A percentile compares a stretch with the other conserved stretches of the same genome.
phyloP scores from a whole-genome alignment of 164 flowering plant species.

The Nymphaea thermarum region DNA sequence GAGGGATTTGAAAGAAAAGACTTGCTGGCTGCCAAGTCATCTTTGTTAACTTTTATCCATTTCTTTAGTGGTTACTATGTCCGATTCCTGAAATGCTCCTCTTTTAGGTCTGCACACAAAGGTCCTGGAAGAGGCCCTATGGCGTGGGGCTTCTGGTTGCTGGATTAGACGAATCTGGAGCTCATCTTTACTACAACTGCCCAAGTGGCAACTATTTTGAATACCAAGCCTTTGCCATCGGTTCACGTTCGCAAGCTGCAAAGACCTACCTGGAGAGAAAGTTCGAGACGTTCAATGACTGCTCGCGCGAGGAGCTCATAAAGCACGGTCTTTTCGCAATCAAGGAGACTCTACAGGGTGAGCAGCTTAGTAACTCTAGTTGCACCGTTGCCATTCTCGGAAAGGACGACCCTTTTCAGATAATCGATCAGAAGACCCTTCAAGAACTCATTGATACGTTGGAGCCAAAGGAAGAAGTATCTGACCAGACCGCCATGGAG shows the following conservation, averaged over 20 bases:
- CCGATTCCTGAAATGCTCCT: background rate
- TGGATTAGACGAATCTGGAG: slow-evolving; percentile 59
- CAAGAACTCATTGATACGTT: slow-evolving; percentile 59
- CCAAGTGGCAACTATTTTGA: slow-evolving; percentile 85
- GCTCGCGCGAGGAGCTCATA: slow-evolving; percentile 69
- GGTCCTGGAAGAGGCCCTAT: slow-evolving; percentile 94
- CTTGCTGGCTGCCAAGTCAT: too few species aligned
- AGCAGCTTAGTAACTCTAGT: slow-evolving; percentile 10
- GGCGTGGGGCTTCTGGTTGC: slow-evolving; percentile 92
- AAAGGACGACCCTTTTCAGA: slow-evolving; percentile 56
- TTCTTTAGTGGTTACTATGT: background rate
- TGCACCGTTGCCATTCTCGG: slow-evolving; percentile 90
- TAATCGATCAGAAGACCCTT: slow-evolving; percentile 53
- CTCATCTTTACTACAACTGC: slow-evolving; percentile 45
- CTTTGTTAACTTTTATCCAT: too few species aligned
- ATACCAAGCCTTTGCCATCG: slow-evolving; percentile 77
- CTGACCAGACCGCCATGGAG: slow-evolving; percentile 8
- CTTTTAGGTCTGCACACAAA: slow-evolving; percentile 78
- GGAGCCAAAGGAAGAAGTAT: slow-evolving; percentile 42
- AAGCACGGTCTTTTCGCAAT: slow-evolving; percentile 46
- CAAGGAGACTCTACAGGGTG: slow-evolving; percentile 2
- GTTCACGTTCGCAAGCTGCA: slow-evolving; percentile 84
- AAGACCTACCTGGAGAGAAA: slow-evolving; percentile 70
- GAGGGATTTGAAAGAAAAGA: too few species aligned
- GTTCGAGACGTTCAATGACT: slow-evolving; percentile 26